These are phyloP conservation scores for Xylaria polymorpha DNA, from an alignment of 2,329 filamentous ascomycete species.

Conservation along the genomic window DNA sequence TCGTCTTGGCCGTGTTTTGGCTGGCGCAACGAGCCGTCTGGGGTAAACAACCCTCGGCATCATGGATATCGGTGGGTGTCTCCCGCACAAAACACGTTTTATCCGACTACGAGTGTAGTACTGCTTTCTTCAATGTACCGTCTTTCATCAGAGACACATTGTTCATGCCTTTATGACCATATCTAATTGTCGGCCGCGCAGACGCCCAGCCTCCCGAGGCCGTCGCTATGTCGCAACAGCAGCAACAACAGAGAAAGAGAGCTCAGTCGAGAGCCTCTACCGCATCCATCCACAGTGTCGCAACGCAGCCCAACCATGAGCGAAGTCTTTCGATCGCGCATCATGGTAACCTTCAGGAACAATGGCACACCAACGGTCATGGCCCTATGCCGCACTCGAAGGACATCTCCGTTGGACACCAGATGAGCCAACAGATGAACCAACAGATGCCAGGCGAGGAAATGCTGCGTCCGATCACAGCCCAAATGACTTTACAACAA, in stretches of 20 bases:
- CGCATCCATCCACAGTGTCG: conserved; percentile 66
- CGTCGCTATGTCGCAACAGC: conserved; percentile 51
- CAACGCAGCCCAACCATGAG: conserved; percentile 64
- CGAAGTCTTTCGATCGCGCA: conserved; percentile 55
- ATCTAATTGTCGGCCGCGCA: conserved; percentile 38
- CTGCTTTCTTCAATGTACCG: neutral
- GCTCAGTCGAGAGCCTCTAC: conserved; percentile 67
- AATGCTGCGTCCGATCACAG: conserved; percentile 64
- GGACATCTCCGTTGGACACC: conserved; percentile 53
- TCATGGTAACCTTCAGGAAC: conserved; percentile 58
- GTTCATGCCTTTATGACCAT: conserved; percentile 29
- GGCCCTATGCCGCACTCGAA: conserved; percentile 52
- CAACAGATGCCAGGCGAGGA: conserved; percentile 66
- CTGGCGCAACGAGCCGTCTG: conserved; percentile 41
- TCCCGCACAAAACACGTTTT: conserved; percentile 5
- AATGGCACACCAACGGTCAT: conserved; percentile 63
- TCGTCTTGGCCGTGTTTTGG: conserved; percentile 44
- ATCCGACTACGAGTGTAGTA: conserved; percentile 1
- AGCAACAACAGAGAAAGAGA: conserved; percentile 61
- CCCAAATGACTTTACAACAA: conserved; percentile 65
- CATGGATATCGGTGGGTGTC: conserved; percentile 46
- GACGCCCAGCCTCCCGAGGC: conserved; percentile 49
- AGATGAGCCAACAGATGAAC: conserved; percentile 46
- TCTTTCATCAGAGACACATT: neutral
- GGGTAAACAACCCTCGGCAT: conserved; percentile 49